Evolutionary conservation across 176 grass and related monocot genomes (phyloP), one percentile per base, ranked within the genome.

Genomic region (Pontederia paniculata): DNA sequence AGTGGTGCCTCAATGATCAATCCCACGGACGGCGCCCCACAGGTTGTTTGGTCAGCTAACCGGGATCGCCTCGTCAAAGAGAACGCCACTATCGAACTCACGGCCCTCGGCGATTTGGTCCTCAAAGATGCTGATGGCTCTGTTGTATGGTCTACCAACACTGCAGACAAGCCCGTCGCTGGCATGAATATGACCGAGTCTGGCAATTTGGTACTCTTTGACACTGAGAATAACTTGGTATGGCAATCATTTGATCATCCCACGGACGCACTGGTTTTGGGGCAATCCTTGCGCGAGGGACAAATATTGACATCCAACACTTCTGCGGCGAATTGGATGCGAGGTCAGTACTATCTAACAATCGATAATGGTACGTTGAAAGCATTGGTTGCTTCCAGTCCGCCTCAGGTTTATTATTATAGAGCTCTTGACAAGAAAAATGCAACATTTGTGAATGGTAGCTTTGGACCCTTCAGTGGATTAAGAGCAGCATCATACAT

Each of bases 181-280:
- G 59, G 59, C 7, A 45, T 47, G 42, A 62, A 62, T 17, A 62
- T 62, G 9, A 22, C 59, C 1, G 42, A 0, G n/a, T 45, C 42
- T 12, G 59, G 59, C 19, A 47, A 62, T 22, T 19, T 62, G 15
- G 42, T 62, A 9, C 43, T 62, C 1, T 46, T 47, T 19, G 59
- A 62, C 46, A 17, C 4, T 5, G 21, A 21, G 2, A 44, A 44
- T 18, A 14, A n/a, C 9, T 12, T 12, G 17, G 43, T 62, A 5
- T 62, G 59, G 59, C 59, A 62, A 62, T 62, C 59, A 12, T 62
- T 62, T 13, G 59, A 62, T 46, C 17, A 45, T 31, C 59, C 59
- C n/a, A 62, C 59, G 10, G 59, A 62, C 11, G 3, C 59, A 1
- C 46, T 62, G 14, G 43, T 62, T 0, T 44, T 62, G 5, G 59